Evolutionary conservation across 148 eudicot species (phyloP).

Genomic region (Gaultheria prostrata): DNA sequence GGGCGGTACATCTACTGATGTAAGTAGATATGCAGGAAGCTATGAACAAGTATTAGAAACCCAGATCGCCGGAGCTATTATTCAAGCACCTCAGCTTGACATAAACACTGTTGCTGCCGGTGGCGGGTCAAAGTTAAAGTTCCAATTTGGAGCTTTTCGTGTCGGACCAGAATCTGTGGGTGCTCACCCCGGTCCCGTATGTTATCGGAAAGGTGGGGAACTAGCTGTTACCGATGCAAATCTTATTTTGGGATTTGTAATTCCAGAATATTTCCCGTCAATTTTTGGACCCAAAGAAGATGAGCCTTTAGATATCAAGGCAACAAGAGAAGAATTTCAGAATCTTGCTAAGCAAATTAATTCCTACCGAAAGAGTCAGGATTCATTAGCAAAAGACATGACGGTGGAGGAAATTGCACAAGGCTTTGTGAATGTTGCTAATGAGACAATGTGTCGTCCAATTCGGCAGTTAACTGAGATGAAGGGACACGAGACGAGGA

Average conservation of each 20-base stretch:
- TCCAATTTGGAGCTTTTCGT: constrained; percentile 89
- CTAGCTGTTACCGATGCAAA: constrained; percentile 96
- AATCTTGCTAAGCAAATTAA: constrained; percentile 82
- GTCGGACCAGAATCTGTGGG: constrained; percentile 99
- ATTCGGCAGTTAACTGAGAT: constrained; percentile 96
- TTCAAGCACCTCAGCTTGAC: constrained; percentile 99
- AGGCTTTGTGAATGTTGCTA: constrained; percentile 92
- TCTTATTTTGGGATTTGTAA: constrained; percentile 76
- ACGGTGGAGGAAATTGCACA: constrained; percentile 90
- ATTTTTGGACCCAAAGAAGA: constrained; percentile 94
- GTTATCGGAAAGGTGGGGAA: constrained; percentile 96
- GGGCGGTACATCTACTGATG: constrained; percentile 99
- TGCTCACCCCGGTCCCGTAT: constrained; percentile 99
- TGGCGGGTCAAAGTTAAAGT: constrained; percentile 92
- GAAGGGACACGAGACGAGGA: constrained; percentile 97
- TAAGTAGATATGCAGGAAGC: constrained; percentile 90
- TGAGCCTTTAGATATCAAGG: constrained; percentile 77
- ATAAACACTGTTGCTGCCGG: constrained; percentile 98
- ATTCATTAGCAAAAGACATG: constrained; percentile 72
- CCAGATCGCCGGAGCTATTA: constrained; percentile 93
- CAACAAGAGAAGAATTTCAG: constrained; percentile 71
- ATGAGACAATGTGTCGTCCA: constrained; percentile 99
- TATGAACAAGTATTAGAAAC: constrained; percentile 96
- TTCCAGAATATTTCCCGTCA: constrained; percentile 90
- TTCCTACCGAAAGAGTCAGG: constrained; percentile 70